phyloP scores from a whole-genome alignment of 2,329 filamentous ascomycete species.

The Chaetomiaceae sp. region DNA sequence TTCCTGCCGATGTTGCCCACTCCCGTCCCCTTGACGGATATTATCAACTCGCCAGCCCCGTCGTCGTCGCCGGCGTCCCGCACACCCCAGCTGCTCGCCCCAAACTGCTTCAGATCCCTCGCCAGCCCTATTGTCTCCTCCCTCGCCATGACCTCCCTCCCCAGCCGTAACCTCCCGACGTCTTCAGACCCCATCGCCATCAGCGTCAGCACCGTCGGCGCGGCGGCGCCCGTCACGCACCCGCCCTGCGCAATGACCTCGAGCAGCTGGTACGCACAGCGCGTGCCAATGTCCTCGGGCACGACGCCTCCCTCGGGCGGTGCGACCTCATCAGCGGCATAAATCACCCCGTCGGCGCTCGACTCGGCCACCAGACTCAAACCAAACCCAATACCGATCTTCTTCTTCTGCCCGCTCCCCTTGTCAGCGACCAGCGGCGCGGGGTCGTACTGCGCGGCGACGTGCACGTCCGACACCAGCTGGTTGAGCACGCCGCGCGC shows the following conservation, averaged over 20 bases:
- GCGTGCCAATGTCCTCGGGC: constrained; percentile 84
- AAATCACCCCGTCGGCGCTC: constrained; percentile 73
- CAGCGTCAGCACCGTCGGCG: constrained; percentile 70
- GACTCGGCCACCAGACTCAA: constrained; percentile 87
- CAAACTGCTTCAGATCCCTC: constrained; percentile 82
- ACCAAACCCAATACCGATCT: constrained; percentile 86
- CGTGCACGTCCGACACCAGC: constrained; percentile 82
- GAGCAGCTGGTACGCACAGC: constrained; percentile 82
- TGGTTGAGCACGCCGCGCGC: constrained; percentile 83
- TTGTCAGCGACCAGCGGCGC: constrained; percentile 53
- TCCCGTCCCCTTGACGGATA: constrained; percentile 88
- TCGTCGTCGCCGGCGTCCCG: constrained; percentile 64
- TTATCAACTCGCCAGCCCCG: constrained; percentile 65
- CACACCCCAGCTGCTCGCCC: constrained; percentile 85
- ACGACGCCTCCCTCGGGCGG: constrained; percentile 75
- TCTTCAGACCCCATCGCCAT: constrained; percentile 99
- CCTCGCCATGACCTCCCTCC: constrained; percentile 73
- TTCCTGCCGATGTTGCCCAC: constrained; percentile 95
- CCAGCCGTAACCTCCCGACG: constrained; percentile 78
- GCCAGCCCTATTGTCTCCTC: constrained; percentile 77
- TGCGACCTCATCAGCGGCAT: constrained; percentile 75
- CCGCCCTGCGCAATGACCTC: constrained; percentile 79
- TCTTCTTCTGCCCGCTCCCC: constrained; percentile 53
- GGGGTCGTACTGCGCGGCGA: constrained; percentile 74
- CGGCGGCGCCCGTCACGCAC: constrained; percentile 68